A percentile compares a stretch with the other conserved stretches of the same genome.
These are phyloP conservation scores for Xylariaceae sp. DNA, from an alignment of 2,329 filamentous ascomycete genomes.

Conservation along the genomic window DNA sequence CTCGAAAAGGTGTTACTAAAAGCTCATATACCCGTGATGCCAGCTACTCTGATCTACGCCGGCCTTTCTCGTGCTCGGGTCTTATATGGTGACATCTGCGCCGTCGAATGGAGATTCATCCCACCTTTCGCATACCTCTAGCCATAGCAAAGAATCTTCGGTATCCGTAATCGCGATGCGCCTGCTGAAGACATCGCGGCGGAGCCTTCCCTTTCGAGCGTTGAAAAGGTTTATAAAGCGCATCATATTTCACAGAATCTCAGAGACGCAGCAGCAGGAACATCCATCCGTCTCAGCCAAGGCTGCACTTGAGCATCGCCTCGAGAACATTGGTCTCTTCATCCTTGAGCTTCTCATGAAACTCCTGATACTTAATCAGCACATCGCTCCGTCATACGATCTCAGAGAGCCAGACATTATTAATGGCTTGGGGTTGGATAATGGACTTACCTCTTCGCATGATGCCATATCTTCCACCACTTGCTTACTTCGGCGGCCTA, in stretches of 20 bases:
- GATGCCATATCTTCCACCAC: conserved; percentile 28
- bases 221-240: conserved; percentile 20
- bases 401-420: conserved; percentile 18
- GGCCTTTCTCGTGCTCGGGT: neutral
- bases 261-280: conserved; percentile 1
- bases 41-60: neutral
- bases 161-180: conserved; percentile 12
- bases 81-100: neutral
- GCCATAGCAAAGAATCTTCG: neutral
- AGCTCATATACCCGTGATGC: neutral
- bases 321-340: conserved; percentile 27
- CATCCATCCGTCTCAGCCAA: conserved; percentile 6
- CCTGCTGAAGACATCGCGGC: conserved; percentile 11
- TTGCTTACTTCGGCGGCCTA: conserved; percentile 24
- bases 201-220: conserved; percentile 11
- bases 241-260: conserved; percentile 5
- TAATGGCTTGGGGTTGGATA: conserved; percentile 1
- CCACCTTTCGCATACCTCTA: neutral
- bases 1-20: neutral
- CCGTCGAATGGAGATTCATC: neutral
- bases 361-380: conserved; percentile 30
- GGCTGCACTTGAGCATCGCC: conserved; percentile 21
- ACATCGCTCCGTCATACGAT: conserved; percentile 24
- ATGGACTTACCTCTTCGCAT: conserved; percentile 29
- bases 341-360: conserved; percentile 27